Evolutionary conservation across 2,329 filamentous ascomycete genomes (phyloP).

Genomic region (Verticillium isaacii): DNA sequence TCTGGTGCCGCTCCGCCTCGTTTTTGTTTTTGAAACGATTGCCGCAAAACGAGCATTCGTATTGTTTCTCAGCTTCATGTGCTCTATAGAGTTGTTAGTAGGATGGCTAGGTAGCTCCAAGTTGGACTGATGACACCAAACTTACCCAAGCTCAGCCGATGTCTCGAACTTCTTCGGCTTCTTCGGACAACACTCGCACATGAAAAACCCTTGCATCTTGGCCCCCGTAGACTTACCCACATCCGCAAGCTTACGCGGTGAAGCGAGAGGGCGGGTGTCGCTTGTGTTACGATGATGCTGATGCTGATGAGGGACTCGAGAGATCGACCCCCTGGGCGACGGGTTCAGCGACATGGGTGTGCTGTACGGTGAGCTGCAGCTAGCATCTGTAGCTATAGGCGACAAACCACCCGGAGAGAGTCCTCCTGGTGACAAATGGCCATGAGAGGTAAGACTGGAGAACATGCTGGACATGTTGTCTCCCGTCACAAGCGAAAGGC

Average conservation of each 20-base stretch:
- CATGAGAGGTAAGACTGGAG: slow-evolving; percentile 26
- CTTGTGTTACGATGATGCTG: slow-evolving; percentile 43
- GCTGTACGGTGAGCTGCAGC: slow-evolving; percentile 44
- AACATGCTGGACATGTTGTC: not conserved
- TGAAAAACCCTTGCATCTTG: slow-evolving; percentile 50
- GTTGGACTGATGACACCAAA: slow-evolving; percentile 10
- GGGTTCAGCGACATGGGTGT: slow-evolving; percentile 42
- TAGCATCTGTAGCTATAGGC: slow-evolving; percentile 34
- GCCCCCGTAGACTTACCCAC: slow-evolving; percentile 39
- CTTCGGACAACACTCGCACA: slow-evolving; percentile 95
- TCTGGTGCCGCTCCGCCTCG: slow-evolving; percentile 93
- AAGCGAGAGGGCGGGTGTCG: slow-evolving; percentile 33
- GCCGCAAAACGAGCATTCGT: slow-evolving; percentile 85
- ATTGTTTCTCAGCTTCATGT: slow-evolving; percentile 94
- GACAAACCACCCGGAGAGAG: slow-evolving; percentile 45
- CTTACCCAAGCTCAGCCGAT: slow-evolving; percentile 77
- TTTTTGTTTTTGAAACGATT: slow-evolving; percentile 99
- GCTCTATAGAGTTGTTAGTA: slow-evolving; percentile 46
- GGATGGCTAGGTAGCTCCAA: not conserved
- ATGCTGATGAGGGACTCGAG: slow-evolving; percentile 38
- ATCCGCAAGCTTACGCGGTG: slow-evolving; percentile 47
- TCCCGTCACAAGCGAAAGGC: not conserved
- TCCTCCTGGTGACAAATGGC: slow-evolving; percentile 40
- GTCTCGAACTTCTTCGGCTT: slow-evolving; percentile 95
- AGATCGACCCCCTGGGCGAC: slow-evolving; percentile 43